These are phyloP conservation scores for Scedosporium aurantiacum DNA, from an alignment of 2,329 filamentous ascomycete genomes.

Conservation along the genomic window DNA sequence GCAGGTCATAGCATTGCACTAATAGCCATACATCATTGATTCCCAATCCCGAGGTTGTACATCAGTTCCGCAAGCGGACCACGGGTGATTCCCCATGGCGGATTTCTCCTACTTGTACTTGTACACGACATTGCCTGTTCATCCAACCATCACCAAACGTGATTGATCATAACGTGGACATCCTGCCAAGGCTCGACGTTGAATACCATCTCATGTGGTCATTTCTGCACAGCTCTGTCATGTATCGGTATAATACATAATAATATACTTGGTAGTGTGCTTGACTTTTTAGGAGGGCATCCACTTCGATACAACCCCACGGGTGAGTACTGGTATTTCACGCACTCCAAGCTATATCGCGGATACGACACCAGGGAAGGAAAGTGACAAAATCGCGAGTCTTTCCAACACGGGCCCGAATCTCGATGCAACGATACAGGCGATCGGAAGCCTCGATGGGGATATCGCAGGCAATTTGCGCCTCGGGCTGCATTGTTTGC, in stretches of 20 bases:
- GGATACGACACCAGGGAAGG: not conserved
- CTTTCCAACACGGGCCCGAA: not conserved
- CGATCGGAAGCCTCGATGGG: not conserved
- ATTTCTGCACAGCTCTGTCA: no score
- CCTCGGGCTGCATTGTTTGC: not conserved
- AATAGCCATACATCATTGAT: not conserved
- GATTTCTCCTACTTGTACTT: no score
- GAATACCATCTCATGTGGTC: no score
- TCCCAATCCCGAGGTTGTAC: no score
- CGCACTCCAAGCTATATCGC: not conserved
- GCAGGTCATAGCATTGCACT: not conserved
- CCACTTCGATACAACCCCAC: not conserved
- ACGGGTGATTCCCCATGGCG: no score
- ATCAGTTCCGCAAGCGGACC: no score
- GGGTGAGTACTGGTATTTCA: not conserved
- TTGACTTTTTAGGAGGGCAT: not conserved
- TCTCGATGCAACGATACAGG: not conserved
- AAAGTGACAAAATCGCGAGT: not conserved
- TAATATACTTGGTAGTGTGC: not conserved
- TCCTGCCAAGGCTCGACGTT: no score
- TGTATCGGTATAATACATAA: no score
- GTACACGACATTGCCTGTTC: no score
- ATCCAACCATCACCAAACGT: no score
- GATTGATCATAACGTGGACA: no score
- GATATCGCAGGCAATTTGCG: not conserved